These are phyloP conservation scores for Pyricularia sp. DNA, from an alignment of 2,329 filamentous ascomycete genomes.

Conservation along the genomic window DNA sequence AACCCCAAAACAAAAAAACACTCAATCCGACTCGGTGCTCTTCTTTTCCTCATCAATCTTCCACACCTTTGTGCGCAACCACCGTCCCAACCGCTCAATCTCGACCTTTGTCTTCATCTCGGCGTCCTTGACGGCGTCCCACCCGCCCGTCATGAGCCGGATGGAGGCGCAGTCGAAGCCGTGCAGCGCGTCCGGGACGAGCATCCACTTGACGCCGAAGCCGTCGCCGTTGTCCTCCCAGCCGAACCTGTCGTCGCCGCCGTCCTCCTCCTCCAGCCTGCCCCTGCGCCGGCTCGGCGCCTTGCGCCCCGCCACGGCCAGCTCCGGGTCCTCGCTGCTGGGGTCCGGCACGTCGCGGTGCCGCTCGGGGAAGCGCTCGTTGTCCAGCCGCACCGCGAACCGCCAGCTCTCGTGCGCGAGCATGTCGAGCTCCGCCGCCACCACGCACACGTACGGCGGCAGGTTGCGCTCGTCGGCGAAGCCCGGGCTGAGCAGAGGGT, in stretches of 20 bases:
- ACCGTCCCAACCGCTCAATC: constrained; percentile 4
- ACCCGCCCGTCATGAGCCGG: constrained; percentile 14
- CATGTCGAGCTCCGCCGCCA: constrained; percentile 36
- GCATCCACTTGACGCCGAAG: constrained; percentile 26
- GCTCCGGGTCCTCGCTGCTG: constrained; percentile 6
- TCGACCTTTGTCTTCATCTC: constrained; percentile 17
- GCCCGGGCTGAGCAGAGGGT: constrained; percentile 31
- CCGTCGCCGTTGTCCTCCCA: constrained; percentile 20
- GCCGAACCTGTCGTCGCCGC: constrained; percentile 23
- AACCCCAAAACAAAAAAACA: not conserved
- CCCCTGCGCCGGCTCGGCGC: constrained; percentile 13
- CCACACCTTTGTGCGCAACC: constrained; percentile 5
- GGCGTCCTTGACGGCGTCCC: constrained; percentile 20
- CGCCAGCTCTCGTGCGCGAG: constrained; percentile 30
- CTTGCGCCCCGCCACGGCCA: constrained; percentile 9
- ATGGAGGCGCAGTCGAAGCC: constrained; percentile 27
- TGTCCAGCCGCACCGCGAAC: constrained; percentile 25
- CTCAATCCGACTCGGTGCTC: not conserved
- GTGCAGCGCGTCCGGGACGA: constrained; percentile 31
- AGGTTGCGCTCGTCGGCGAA: constrained; percentile 22
- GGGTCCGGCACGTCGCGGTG: constrained; percentile 7
- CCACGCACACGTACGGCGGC: constrained; percentile 31
- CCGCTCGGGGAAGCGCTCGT: constrained; percentile 16
- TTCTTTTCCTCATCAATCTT: constrained; percentile 1
- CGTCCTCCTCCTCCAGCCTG: constrained; percentile 15